These are phyloP conservation scores for Eremochloa ophiuroides DNA, from an alignment of 176 grass and related monocot genomes.

Conservation along the genomic window DNA sequence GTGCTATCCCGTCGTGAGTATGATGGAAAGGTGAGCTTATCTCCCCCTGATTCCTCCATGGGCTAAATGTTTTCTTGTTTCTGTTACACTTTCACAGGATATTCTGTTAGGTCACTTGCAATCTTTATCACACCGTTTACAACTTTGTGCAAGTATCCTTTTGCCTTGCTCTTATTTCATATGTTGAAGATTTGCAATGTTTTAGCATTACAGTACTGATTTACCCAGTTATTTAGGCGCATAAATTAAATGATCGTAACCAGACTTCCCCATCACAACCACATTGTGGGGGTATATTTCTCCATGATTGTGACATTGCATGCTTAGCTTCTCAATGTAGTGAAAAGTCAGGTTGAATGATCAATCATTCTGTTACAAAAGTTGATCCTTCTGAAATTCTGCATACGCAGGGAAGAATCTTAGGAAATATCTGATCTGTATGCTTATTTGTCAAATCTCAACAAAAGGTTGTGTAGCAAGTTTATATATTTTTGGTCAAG, in stretches of 20 bases:
- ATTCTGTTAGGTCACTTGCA: not conserved
- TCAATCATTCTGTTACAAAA: conserved; percentile 3
- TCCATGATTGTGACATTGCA: conserved; percentile 29
- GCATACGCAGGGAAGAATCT: not conserved
- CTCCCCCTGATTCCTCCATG: not conserved
- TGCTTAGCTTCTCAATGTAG: conserved; percentile 28
- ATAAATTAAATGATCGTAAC: conserved; percentile 6
- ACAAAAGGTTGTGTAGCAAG: not conserved
- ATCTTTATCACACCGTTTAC: conserved; percentile 3
- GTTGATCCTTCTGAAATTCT: conserved; percentile 1
- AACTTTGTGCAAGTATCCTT: conserved; percentile 15
- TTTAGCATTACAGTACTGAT: conserved; percentile 8
- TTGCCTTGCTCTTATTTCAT: not conserved
- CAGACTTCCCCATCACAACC: conserved; percentile 22
- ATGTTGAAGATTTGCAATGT: conserved; percentile 9
- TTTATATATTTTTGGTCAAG: not conserved
- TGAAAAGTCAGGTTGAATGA: conserved; percentile 20
- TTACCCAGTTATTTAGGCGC: conserved; percentile 15
- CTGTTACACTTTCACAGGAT: not conserved
- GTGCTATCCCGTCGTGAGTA: conserved; percentile 76
- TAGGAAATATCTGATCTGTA: conserved; percentile 11
- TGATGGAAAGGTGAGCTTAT: conserved; percentile 81
- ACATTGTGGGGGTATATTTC: conserved; percentile 14
- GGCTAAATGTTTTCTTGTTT: not conserved
- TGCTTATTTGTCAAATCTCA: conserved; percentile 6